Evolutionary conservation across 78 protist species (phyloP).

Genomic region (Dictyostelium intermedium): DNA sequence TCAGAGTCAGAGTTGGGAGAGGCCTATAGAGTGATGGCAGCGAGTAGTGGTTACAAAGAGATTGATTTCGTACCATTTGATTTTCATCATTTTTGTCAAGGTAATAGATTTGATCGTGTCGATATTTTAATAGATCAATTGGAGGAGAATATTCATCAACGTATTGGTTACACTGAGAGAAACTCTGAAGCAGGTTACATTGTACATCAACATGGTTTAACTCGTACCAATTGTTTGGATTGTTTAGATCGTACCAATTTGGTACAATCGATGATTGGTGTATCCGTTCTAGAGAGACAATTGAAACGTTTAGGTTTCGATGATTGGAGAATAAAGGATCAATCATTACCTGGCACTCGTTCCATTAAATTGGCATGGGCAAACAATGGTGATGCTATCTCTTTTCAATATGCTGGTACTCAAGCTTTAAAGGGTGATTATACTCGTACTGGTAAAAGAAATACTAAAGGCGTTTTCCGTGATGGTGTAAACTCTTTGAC

Average conservation of each 20-base stretch:
- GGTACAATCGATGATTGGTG: constrained; percentile 83
- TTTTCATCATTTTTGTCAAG: constrained; percentile 71
- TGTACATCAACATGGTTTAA: constrained; percentile 69
- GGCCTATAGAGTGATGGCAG: neutral
- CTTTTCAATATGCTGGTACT: constrained; percentile 88
- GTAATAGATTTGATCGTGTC: constrained; percentile 59
- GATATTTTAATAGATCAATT: constrained; percentile 32
- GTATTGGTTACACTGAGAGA: constrained; percentile 26
- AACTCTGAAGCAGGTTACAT: neutral
- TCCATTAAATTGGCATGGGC: constrained; percentile 88
- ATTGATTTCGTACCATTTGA: constrained; percentile 45
- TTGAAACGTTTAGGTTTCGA: neutral
- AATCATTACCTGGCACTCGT: neutral
- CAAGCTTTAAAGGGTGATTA: constrained; percentile 89
- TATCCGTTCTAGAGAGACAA: constrained; percentile 4
- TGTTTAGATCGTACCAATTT: constrained; percentile 97
- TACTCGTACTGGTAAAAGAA: constrained; percentile 89
- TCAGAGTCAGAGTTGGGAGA: constrained; percentile 73
- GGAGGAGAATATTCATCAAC: neutral
- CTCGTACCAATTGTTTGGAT: constrained; percentile 96
- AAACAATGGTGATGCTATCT: constrained; percentile 91
- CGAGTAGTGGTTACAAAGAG: neutral
- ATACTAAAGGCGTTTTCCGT: constrained; percentile 65
- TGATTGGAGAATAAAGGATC: neutral
- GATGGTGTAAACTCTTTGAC: constrained; percentile 89